Base-by-base conservation (phyloP, 2,329 filamentous ascomycete species). In the Pyrenophora seminiperda region DNA sequence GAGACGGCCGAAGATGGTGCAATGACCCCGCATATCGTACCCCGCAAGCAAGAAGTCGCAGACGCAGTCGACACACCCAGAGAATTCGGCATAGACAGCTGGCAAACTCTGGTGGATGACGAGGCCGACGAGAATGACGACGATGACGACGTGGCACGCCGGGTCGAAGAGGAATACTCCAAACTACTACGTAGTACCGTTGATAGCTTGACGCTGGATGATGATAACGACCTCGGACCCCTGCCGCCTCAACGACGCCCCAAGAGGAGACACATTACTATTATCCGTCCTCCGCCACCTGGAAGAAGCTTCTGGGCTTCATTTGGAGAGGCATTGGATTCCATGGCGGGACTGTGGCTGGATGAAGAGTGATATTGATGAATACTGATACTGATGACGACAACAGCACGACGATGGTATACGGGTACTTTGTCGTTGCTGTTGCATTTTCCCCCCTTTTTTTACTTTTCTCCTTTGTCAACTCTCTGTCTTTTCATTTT, bases 271-370 rank as follows among this genome's bases (percentile, higher is more conserved):
- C 7, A 51, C 17, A 53, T 58, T 18, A 46, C 45, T 7, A 56
- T 57, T 15, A 42, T 58, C 11, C 56, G 58, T 22, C 44, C 50
- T 27, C 57, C 61, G 5, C 41, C 47, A 15, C n/a, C n/a, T n/a
- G 36, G 32, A 37, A 41, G 53, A 2, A 56, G 57, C 41, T 64
- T 67, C 39, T 67, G 63, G 63, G 34, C 48, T 11, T 56, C 59
- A 0, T 41, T 67, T 34, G 59, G 53, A 4, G 58, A 63, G 14
- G 62, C 63, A 0, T 36, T 67, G 13, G 63, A 67, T 31, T 42
- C 47, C 2, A 53, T 65, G 47, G 56, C 62, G 7, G 47, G 48
- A 3, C 6, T 59, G 20, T 18, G 59, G 5, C 15, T 29, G 9
- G 56, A 55, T 13, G 36, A 56, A 3, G 58, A 32, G 54, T 22